phyloP scores from a whole-genome alignment of 129 eudicot species.

The Dittrichia graveolens region DNA sequence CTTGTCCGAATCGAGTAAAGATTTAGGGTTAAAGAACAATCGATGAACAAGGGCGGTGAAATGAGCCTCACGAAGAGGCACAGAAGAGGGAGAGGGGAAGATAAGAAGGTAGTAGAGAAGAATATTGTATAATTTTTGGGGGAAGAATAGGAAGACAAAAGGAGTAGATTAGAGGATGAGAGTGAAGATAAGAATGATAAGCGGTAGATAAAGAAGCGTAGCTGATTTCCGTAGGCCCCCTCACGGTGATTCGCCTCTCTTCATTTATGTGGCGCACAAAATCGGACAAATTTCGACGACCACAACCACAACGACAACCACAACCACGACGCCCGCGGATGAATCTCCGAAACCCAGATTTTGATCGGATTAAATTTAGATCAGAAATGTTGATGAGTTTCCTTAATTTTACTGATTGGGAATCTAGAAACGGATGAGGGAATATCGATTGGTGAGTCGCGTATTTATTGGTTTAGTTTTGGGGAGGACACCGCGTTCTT shows the following conservation, averaged over 20 bases:
- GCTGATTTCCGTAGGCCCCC: constrained; percentile 33
- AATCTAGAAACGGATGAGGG: constrained; percentile 15
- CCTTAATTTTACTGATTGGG: background rate
- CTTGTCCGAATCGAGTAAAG: constrained; percentile 50
- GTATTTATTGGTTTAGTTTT: constrained; percentile 25
- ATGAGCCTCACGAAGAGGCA: constrained; percentile 31
- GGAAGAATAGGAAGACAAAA: constrained; percentile 29
- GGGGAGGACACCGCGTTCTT: constrained; percentile 30
- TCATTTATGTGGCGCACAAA: constrained; percentile 25
- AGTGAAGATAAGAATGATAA: constrained; percentile 33
- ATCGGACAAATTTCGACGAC: background rate
- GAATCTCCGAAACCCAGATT: background rate
- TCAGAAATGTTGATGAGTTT: constrained; percentile 11
- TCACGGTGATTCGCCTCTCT: background rate
- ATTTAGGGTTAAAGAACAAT: constrained; percentile 19
- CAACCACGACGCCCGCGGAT: background rate
- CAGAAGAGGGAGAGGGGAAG: background rate
- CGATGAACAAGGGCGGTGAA: constrained; percentile 38
- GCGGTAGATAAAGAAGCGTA: constrained; percentile 34
- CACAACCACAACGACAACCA: constrained; percentile 2
- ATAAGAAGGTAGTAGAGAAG: constrained; percentile 19
- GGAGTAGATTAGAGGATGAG: constrained; percentile 34
- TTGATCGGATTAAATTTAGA: constrained; percentile 10
- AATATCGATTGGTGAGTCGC: background rate
- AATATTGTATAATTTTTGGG: constrained; percentile 15